Conservation (phyloP, 2,329 filamentous ascomycete genomes). For the Calonectria naviculata region DNA sequence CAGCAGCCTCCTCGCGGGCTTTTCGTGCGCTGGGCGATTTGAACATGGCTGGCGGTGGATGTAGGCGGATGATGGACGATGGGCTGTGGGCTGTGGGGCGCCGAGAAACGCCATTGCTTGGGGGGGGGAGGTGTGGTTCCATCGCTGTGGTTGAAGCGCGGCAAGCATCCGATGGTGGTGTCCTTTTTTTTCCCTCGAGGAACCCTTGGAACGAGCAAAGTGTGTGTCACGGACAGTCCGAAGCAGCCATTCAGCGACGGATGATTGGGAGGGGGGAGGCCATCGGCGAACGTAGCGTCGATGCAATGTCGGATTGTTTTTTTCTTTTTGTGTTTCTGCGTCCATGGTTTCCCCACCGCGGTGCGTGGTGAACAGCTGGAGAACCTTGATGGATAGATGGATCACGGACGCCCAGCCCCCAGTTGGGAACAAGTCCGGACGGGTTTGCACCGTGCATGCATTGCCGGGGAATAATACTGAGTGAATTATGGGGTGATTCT, state of each 20-base stretch:
- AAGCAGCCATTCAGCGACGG: neutral
- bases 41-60: neutral
- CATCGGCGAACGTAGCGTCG: neutral
- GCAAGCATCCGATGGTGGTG: neutral
- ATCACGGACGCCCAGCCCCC: conserved; percentile 12
- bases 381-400: conserved; percentile 38
- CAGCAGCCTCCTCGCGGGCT: neutral
- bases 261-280: neutral
- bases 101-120: neutral
- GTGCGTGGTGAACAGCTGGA: conserved; percentile 14
- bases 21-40: neutral
- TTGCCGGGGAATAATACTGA: too few relatives aligned
- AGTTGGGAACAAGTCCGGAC: conserved; percentile 8
- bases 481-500: too few relatives aligned
- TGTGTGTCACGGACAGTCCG: neutral
- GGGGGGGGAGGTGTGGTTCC: conserved; percentile 5
- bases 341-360: neutral
- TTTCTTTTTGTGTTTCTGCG: neutral
- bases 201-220: neutral
- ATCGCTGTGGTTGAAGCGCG: neutral
- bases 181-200: neutral
- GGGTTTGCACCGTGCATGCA: neutral
- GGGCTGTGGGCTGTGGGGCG: conserved; percentile 2
- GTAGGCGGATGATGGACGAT: neutral
- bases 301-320: neutral